Evolutionary conservation across 2,329 filamentous ascomycete genomes (phyloP), one percentile per base, ranked within the genome.

Genomic region (Lachnellula suecica): DNA sequence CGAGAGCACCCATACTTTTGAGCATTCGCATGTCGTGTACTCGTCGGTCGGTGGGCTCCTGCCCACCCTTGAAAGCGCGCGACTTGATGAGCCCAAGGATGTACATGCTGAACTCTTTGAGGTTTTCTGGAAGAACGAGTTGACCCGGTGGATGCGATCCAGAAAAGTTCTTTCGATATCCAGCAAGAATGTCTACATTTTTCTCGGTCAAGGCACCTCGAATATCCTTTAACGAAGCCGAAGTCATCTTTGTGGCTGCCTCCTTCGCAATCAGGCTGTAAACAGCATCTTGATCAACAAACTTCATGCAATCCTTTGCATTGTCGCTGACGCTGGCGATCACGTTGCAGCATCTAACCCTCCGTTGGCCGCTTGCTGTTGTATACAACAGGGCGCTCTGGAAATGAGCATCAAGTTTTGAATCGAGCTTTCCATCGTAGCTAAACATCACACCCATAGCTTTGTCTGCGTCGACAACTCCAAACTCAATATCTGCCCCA

Each of bases 41-140:
- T 57, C 94, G 82, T 57, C 94, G 85, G 70, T 99, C 94, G 9
- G 89, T 91, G 31, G 90, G 89, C 71, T 99, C 94, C 60, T 87
- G 85, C 52, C 93, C 93, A 47, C 89, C 89, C 75, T 97, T 97
- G 75, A 97, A 91, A 2, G 93, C 92, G 52, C 94, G 85, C 51
- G 84, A 92, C 71, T 99, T 99, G 68, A 96, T 74, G 58, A 97
- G 75, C 44, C 89, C 87, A 9, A 99, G 84, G 72, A 95, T 89
- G 71, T 94, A 97, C 91, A 99, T 97, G 65, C 88, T 85, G 64
- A 96, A 92, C 68, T 99, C 94, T 69, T 97, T 97, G 25, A 99
- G 81, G 60, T 93, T 89, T 72, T 99, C 94, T 0, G 94, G 94
- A 72, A 99, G 84, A 25, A 99, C 91, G 25, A 99, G 82, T 71